Conservation (phyloP, 129 eudicot species). For the Escallonia rubra region DNA sequence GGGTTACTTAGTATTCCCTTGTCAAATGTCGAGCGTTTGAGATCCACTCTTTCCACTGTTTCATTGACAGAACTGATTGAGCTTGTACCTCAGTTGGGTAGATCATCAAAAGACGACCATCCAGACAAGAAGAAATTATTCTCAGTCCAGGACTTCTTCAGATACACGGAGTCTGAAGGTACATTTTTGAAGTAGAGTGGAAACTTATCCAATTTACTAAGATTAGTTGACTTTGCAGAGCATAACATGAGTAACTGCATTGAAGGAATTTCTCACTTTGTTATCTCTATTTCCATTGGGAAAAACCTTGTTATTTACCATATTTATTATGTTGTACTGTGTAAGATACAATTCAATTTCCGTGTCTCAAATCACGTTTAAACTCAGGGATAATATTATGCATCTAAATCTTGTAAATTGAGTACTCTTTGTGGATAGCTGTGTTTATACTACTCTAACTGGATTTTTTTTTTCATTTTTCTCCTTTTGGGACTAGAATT, state of each 20-base stretch:
- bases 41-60: constrained; percentile 50
- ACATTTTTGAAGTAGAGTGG: constrained; percentile 3
- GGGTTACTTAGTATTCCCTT: constrained; percentile 87
- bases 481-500: not conserved
- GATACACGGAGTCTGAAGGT: constrained; percentile 75
- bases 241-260: not conserved
- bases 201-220: not conserved
- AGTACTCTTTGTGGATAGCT: not conserved
- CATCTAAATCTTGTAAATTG: too few relatives aligned
- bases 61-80: constrained; percentile 60
- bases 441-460: not conserved
- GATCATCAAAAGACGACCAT: constrained; percentile 71
- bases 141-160: constrained; percentile 68
- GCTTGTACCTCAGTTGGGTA: constrained; percentile 79
- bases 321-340: not conserved
- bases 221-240: not conserved
- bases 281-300: not conserved
- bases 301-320: not conserved
- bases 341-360: not conserved
- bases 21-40: constrained; percentile 86
- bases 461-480: not conserved
- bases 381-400: not conserved
- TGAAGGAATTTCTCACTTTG: not conserved
- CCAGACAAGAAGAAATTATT: constrained; percentile 72
- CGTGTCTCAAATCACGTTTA: not conserved